Conservation (phyloP, 805 yeast genomes). For the Nakazawaea pomicola region DNA sequence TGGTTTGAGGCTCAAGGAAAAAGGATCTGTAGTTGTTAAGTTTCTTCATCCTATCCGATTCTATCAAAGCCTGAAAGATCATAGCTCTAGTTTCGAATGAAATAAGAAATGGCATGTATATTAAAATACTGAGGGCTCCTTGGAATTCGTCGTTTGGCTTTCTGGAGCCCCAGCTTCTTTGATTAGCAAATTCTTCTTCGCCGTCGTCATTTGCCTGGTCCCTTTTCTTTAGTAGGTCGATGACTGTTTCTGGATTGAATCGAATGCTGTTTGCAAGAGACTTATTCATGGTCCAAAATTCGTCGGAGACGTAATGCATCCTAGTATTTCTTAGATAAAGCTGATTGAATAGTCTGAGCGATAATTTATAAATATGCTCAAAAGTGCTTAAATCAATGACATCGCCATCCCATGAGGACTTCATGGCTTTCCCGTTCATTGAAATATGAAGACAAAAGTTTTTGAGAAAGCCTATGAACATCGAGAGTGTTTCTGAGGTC, state of each 20-base stretch:
- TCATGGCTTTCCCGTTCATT: conserved; percentile 14
- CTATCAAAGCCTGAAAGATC: conserved; percentile 61
- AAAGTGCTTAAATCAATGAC: conserved; percentile 16
- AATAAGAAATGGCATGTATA: conserved; percentile 72
- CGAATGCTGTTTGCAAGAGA: neutral
- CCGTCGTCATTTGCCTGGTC: conserved; percentile 41
- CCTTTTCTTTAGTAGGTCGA: conserved; percentile 11
- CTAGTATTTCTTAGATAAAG: conserved; percentile 64
- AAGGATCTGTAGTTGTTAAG: conserved; percentile 18
- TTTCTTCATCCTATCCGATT: conserved; percentile 37
- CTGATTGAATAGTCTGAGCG: conserved; percentile 57
- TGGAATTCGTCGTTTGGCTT: conserved; percentile 13
- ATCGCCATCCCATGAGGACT: neutral
- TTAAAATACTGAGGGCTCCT: conserved; percentile 45
- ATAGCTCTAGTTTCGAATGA: conserved; percentile 71
- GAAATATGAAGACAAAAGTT: conserved; percentile 39
- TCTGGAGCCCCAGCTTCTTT: conserved; percentile 10
- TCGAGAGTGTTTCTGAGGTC: conserved; percentile 33
- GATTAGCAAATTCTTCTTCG: conserved; percentile 15
- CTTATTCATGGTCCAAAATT: conserved; percentile 48
- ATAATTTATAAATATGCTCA: conserved; percentile 19
- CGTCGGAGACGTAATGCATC: conserved; percentile 40
- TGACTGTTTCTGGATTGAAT: conserved; percentile 14
- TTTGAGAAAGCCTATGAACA: conserved; percentile 44
- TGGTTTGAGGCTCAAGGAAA: conserved; percentile 12